phyloP scores from a whole-genome alignment of 805 yeast species.

The Lipomyces japonicus region DNA sequence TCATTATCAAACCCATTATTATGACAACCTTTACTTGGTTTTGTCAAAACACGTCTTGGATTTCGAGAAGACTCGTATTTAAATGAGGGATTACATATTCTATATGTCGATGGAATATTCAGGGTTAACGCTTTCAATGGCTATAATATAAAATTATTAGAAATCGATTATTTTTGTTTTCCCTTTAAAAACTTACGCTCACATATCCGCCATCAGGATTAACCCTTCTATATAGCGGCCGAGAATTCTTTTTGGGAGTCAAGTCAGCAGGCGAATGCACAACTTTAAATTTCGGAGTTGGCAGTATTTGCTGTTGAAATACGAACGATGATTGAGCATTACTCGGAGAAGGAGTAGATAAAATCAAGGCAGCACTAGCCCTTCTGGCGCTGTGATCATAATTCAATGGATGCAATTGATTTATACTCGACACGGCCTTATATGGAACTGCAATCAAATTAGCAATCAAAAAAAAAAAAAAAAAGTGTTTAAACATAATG shows the following conservation, averaged over 20 bases:
- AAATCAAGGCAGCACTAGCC: constrained; percentile 15
- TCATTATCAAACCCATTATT: constrained; percentile 86
- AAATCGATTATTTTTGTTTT: background rate
- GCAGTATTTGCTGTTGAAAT: constrained; percentile 2
- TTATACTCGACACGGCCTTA: constrained; percentile 11
- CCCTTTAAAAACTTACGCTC: constrained; percentile 22
- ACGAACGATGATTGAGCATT: background rate
- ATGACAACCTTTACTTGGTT: constrained; percentile 77
- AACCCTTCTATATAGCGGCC: constrained; percentile 29
- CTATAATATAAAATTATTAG: constrained; percentile 43
- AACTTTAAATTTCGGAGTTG: constrained; percentile 19
- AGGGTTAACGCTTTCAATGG: constrained; percentile 80
- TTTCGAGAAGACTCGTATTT: constrained; percentile 78
- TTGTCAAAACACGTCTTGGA: constrained; percentile 88
- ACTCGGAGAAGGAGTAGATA: constrained; percentile 15
- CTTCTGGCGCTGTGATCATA: constrained; percentile 20
- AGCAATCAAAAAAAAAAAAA: background rate
- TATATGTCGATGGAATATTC: constrained; percentile 71
- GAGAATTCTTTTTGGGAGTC: constrained; percentile 24
- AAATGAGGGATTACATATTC: constrained; percentile 80
- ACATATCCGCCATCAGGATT: constrained; percentile 32
- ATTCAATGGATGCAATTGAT: constrained; percentile 21
- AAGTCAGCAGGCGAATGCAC: constrained; percentile 24
- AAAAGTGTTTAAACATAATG: background rate
- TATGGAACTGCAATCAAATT: constrained; percentile 9